Base-by-base conservation (phyloP, 2,329 filamentous ascomycete species). In the Fusarium sp. region DNA sequence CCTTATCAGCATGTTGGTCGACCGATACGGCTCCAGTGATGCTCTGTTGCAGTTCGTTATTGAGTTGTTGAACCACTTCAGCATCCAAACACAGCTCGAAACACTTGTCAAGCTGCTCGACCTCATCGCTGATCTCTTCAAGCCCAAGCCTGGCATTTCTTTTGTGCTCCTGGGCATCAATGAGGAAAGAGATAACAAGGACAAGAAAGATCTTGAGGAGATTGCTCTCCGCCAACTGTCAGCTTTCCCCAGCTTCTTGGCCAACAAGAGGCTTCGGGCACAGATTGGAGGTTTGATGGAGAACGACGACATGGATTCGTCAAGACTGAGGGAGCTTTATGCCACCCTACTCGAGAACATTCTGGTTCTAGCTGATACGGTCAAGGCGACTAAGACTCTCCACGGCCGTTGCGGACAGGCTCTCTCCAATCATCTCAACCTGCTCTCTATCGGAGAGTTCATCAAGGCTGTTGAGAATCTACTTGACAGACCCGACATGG, bases 371-470 rank as follows among this genome's bases (percentile, higher is more conserved):
- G 90, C 91, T 11, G 90, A 93, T 71, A 85, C 84, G 11, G 81
- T 92, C 64, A 90, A 88, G 78, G 73, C 80, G 28, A 83, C 86
- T 72, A 86, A 88, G 77, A 75, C 78, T 38, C 79, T 91, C 11
- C 86, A 90, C 73, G 81, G 75, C 74, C 84, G 85, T 50, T 90
- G 88, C 74, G 91, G 92, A 39, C 88, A 92, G 58, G 88, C 93
- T 2, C 85, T 98, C 48, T 90, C 92, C 18, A 91, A 92, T 66
- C 83, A 97, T n/a, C 86, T 99, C 51, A 91, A 93, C 67, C 87
- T 98, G 8, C 85, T 97, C 42, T 95, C 95, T 0, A 94, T 95
- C 5, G 86, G 90, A 53, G 94, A 98, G 80, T 96, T 98, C 78
- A 90, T 98, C 78, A 93, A 93, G 77, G 92, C 94, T 11, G 91